Base-by-base conservation (phyloP, 129 eudicot species). In the Lactuca sativa region DNA sequence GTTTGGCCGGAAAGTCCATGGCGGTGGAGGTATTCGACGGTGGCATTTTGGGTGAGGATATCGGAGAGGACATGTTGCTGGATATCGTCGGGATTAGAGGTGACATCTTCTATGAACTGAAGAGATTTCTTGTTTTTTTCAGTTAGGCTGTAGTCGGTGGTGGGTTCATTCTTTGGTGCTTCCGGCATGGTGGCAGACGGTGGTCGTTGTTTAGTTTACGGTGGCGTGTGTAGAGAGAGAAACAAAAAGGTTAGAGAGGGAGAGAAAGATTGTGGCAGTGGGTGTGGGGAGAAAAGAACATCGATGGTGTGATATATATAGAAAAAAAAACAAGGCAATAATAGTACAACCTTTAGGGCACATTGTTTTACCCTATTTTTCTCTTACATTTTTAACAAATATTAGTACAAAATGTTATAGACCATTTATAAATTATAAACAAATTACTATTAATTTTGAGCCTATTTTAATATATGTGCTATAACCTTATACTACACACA, bases 41-140 rank as follows among this genome's bases (percentile, higher is more conserved):
- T 52, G 65, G 95, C 86, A 57, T 82, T 90, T 15, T 79, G 82
- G 6, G 90, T 69, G 34, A 90, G 90, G 74, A 90, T 90, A 62
- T 82, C 90, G 34, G 86, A 43, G 4, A 90, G 83, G 36, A 90
- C 88, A 11, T 72, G 69, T 40, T 72, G 68, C 17, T 90, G 96
- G 7, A 86, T 82, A 4, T 82, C 82, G 16, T 82, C 90, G 0
- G 96, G 74, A 71, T 86, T 86, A 0, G 78, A 30, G 4, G 96
- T 90, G 17, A 86, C 96, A 44, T 90, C 85, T 76, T 90, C 96
- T 9, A 90, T 90, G 65, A 82, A 90, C 31, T 86, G 69, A 54
- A 90, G 84, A 4, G 82, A 66, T 67, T 70, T 80, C 47, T 82
- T 75, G 88, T 84, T 86, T 52, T 68, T 84, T 70, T 90, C 86